These are phyloP conservation scores for Fusarium piperis DNA, from an alignment of 2,329 filamentous ascomycete genomes.

Conservation along the genomic window DNA sequence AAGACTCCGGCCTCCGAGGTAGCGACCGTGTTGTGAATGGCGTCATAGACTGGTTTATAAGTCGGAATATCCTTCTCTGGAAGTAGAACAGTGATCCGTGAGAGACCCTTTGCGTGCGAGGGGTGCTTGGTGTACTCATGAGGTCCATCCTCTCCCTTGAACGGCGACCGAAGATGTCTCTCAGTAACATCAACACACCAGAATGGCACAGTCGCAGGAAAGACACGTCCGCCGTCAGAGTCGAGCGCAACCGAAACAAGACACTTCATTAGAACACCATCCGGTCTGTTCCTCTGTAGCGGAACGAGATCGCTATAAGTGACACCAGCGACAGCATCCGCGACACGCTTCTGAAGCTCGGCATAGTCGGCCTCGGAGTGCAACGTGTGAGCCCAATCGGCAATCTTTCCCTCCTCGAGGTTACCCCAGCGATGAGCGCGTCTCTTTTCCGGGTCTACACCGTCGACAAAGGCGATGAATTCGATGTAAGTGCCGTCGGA, in stretches of 20 bases:
- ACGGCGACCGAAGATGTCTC: conserved; percentile 64
- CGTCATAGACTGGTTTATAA: conserved; percentile 41
- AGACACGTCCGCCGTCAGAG: conserved; percentile 34
- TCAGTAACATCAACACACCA: conserved; percentile 73
- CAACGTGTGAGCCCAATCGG: conserved; percentile 70
- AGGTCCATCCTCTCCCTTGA: conserved; percentile 28
- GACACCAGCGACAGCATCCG: conserved; percentile 45
- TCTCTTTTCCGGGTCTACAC: conserved; percentile 50
- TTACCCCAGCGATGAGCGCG: conserved; percentile 67
- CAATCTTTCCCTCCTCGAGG: conserved; percentile 57
- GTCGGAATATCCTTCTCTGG: conserved; percentile 27
- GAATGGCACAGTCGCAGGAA: conserved; percentile 67
- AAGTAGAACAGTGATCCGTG: conserved; percentile 53
- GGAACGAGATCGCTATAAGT: conserved; percentile 59
- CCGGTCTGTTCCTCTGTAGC: conserved; percentile 64
- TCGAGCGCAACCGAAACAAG: conserved; percentile 58
- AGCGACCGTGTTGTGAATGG: conserved; percentile 35
- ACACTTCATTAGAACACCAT: conserved; percentile 69
- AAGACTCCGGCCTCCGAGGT: background rate
- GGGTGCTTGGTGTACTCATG: conserved; percentile 55
- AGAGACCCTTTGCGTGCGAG: conserved; percentile 61
- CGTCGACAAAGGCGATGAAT: conserved; percentile 69
- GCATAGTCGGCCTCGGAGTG: conserved; percentile 48
- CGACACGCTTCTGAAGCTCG: conserved; percentile 50
- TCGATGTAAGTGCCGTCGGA: conserved; percentile 73